phyloP scores from a whole-genome alignment of 768 basidiomycete genomes.

The Lentinus brumalis region DNA sequence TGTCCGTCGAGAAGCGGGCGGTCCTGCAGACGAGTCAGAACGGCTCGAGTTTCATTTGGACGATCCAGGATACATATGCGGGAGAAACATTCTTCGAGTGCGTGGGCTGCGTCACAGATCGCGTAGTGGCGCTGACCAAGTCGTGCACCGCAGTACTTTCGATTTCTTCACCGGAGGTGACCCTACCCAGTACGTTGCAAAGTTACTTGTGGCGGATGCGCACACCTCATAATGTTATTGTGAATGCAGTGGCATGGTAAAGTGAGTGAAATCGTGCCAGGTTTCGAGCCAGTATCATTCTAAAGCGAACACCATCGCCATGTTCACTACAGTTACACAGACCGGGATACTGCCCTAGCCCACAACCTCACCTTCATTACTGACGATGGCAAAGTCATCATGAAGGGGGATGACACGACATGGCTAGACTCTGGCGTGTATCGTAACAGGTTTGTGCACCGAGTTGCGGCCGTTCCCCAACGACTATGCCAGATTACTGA shows the following conservation, averaged over 20 bases:
- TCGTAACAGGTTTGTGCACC: constrained; percentile 58
- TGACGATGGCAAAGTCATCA: constrained; percentile 61
- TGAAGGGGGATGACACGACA: constrained; percentile 76
- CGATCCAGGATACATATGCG: constrained; percentile 65
- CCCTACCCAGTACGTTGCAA: constrained; percentile 61
- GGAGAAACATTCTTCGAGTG: constrained; percentile 75
- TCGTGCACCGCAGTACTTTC: constrained; percentile 44
- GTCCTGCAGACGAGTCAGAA: constrained; percentile 44
- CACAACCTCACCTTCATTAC: constrained; percentile 58
- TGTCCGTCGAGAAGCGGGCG: constrained; percentile 14
- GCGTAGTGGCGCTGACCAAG: neutral
- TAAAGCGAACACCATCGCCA: neutral
- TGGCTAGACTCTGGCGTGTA: constrained; percentile 52
- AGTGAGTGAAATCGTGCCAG: constrained; percentile 44
- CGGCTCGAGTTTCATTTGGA: constrained; percentile 61
- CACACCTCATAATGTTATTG: constrained; percentile 19
- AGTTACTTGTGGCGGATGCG: constrained; percentile 3
- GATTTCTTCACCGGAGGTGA: constrained; percentile 61
- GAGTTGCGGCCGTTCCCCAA: neutral
- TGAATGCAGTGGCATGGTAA: constrained; percentile 63
- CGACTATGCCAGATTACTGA: neutral
- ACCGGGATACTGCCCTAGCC: constrained; percentile 52
- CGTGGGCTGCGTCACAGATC: constrained; percentile 25
- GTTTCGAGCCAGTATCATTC: neutral
- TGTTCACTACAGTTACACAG: constrained; percentile 54